These are phyloP conservation scores for Erodium moschatum DNA, from an alignment of 441 rosid species.

Conservation along the genomic window DNA sequence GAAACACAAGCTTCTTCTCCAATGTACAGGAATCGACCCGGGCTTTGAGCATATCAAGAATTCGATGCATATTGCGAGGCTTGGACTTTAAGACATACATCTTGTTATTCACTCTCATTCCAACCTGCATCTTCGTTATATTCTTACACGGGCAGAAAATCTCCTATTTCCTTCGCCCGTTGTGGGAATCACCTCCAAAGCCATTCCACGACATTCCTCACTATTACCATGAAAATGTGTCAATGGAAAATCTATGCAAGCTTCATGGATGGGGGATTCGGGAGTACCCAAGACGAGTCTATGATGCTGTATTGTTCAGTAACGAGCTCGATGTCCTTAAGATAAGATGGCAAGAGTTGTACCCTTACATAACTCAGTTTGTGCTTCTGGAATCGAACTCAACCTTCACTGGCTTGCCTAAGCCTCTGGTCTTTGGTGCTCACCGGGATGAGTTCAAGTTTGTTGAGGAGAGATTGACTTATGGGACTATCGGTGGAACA, in stretches of 20 bases:
- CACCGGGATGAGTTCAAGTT: too few relatives aligned
- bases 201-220: conserved; percentile 75
- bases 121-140: conserved; percentile 52
- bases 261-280: conserved; percentile 83
- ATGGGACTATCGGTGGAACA: conserved; percentile 15
- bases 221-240: conserved; percentile 40
- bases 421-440: too few relatives aligned
- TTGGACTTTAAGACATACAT: not conserved
- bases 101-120: conserved; percentile 49
- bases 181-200: conserved; percentile 85
- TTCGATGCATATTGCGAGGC: too few relatives aligned
- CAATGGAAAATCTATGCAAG: conserved; percentile 50
- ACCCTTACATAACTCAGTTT: too few relatives aligned
- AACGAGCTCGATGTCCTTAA: not conserved
- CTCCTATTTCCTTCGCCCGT: conserved; percentile 67
- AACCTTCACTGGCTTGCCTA: too few relatives aligned
- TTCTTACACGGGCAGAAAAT: conserved; percentile 81
- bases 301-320: conserved; percentile 33
- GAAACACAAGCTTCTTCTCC: too few relatives aligned
- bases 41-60: too few relatives aligned
- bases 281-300: conserved; percentile 72
- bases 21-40: not conserved
- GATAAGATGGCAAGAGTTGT: too few relatives aligned
- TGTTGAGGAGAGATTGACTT: not conserved
- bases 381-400: too few relatives aligned